Evolutionary conservation across 1,284 basidiomycete species (phyloP), one percentile per base, ranked within the genome.

Genomic region (Leccinum solheimii): DNA sequence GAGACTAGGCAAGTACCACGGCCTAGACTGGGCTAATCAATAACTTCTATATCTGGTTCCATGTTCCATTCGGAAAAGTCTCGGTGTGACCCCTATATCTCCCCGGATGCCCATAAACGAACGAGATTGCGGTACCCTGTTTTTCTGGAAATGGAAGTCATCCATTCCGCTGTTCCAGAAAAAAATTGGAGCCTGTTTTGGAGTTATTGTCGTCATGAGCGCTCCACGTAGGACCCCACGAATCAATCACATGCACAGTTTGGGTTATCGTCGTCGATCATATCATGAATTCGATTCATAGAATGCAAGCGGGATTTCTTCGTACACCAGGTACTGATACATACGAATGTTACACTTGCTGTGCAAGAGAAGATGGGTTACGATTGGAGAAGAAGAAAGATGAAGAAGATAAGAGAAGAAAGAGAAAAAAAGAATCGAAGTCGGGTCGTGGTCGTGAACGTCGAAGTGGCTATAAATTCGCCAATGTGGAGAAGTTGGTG

Each of bases 241-340:
- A 61, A 62, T 66, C 63, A 49, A 49, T 49, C 48, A 72, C 61
- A 43, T 56, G 70, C 21, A 21, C n/a, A 34, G 56, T 53, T 19
- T 13, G 66, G 32, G 59, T 61, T 59, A 57, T 62, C 36, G 36
- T 59, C 50, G 50, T 50, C 23, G 23, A 27, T 51, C 49, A 27
- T 56, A 51, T 51, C 57, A 57, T 48, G 45, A 23, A 49, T 49
- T 61, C 54, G 63, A 68, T 74, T 70, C 64, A 70, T 68, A 68
- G 49, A 48, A 32, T 48, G 57, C 49, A 43, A 38, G 19, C 50
- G 8, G 49, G 48, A 61, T 65, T 60, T 56, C 62, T 49, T 60
- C 62, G 77, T 78, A 78, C 77, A 59, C 77, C 77, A 57, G 77
- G 77, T 77, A 79, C 75, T 69, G 19, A 78, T 78, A 78, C 72